These are phyloP conservation scores for Colletotrichum sp. DNA, from an alignment of 2,329 filamentous ascomycete genomes.

Conservation along the genomic window DNA sequence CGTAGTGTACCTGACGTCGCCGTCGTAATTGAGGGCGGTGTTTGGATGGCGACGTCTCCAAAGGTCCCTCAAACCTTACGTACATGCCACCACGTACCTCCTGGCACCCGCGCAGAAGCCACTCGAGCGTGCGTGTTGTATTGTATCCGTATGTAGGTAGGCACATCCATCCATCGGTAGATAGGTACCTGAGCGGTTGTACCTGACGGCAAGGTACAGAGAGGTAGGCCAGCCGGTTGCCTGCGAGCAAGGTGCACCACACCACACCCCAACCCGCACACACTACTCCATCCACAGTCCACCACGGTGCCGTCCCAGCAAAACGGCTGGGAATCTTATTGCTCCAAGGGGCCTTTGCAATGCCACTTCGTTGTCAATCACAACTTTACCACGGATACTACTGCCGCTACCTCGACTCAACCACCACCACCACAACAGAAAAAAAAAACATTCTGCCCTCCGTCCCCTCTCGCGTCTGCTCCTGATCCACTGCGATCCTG, in stretches of 20 bases:
- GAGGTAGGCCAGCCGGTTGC: background rate
- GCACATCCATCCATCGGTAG: background rate
- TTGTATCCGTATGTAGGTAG: background rate
- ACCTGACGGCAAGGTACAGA: background rate
- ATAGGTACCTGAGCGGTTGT: background rate
- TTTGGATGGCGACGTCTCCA: conserved; percentile 12
- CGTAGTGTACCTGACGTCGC: conserved; percentile 1
- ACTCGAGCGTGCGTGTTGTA: background rate
- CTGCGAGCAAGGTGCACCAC: background rate
- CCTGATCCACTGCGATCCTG: background rate
- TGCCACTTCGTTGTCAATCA: conserved; percentile 19
- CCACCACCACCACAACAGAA: background rate
- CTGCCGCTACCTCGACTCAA: background rate
- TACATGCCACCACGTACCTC: conserved; percentile 4
- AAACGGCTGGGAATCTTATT: conserved; percentile 22
- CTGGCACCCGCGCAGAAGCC: background rate
- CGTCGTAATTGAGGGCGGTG: conserved; percentile 10
- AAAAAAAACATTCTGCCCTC: conserved; percentile 3
- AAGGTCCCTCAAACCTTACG: conserved; percentile 12
- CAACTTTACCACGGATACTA: conserved; percentile 2
- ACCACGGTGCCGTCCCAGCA: conserved; percentile 16
- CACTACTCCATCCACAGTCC: background rate
- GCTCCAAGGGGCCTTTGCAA: conserved; percentile 20
- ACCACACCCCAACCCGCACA: background rate
- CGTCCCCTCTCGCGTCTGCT: background rate